Percentiles rank a stretch among this genome's conserved stretches.
phyloP scores from a whole-genome alignment of 2,329 filamentous ascomycete genomes.

The Aspergillus sp. region DNA sequence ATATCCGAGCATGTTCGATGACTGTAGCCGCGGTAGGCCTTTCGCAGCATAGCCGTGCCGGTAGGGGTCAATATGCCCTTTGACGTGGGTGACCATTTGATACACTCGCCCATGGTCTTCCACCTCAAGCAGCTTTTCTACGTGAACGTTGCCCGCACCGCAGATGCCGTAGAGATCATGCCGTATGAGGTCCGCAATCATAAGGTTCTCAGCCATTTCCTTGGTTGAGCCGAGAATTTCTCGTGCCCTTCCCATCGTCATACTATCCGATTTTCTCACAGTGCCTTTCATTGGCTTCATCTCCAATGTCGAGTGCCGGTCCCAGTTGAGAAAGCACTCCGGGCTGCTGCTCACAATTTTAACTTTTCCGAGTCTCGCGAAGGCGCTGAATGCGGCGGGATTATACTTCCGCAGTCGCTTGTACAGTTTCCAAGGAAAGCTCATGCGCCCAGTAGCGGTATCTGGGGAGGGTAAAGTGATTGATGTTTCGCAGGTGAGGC shows the following conservation, averaged over 20 bases:
- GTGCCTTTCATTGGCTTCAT: slow-evolving; percentile 98
- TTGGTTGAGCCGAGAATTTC: slow-evolving; percentile 75
- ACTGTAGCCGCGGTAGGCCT: slow-evolving; percentile 29
- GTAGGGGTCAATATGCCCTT: slow-evolving; percentile 54
- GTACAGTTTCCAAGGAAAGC: slow-evolving; percentile 69
- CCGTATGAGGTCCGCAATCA: slow-evolving; percentile 96
- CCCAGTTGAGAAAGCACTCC: slow-evolving; percentile 80
- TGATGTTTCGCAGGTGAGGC: slow-evolving; percentile 72
- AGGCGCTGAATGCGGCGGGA: slow-evolving; percentile 82
- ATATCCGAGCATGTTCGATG: slow-evolving; percentile 35
- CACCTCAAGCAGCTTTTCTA: slow-evolving; percentile 77
- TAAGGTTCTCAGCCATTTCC: slow-evolving; percentile 92
- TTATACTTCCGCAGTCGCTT: slow-evolving; percentile 68
- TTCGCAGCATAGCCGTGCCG: slow-evolving; percentile 32
- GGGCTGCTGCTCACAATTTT: slow-evolving; percentile 82
- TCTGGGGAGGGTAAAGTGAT: slow-evolving; percentile 48
- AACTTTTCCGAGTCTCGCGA: slow-evolving; percentile 66
- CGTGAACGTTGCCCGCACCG: slow-evolving; percentile 69
- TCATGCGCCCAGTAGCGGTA: slow-evolving; percentile 25
- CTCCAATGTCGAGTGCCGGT: slow-evolving; percentile 45
- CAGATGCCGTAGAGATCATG: slow-evolving; percentile 89
- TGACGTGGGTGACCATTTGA: slow-evolving; percentile 85
- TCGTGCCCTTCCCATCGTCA: slow-evolving; percentile 71
- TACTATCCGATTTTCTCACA: slow-evolving; percentile 70
- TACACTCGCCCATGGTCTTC: slow-evolving; percentile 91